Evolutionary conservation across 1,139 yeast genomes (phyloP), one percentile per base, ranked within the genome.

Genomic region (Taphrina populina): DNA sequence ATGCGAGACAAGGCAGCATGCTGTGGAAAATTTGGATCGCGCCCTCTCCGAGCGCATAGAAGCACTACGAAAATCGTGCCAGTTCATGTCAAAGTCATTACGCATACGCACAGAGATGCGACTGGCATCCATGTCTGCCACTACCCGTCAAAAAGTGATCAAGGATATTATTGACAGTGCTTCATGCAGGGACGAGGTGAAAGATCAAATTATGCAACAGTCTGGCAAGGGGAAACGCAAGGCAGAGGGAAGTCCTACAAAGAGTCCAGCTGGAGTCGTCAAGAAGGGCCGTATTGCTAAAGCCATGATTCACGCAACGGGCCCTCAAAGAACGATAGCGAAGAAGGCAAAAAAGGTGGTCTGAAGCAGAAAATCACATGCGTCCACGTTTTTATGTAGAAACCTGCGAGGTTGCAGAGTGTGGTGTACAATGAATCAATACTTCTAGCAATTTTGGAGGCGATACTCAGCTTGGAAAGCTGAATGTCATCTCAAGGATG

Each of bases 91-190:
- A 3, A 29, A 32, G n/a, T 49, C 54, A 10, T 32, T 49, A 4
- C n/a, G 21, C 19, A 30, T 46, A 21, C 30, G 46, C 33, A 34
- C 30, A 11, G 46, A 49, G 17, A n/a, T 49, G 20, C 54, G 35
- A 24, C 29, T 49, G 40, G 23, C 32, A 7, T 30, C 24, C 17
- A 20, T 49, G 10, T 46, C 54, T 1, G 33, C 15, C 8, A 19
- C 23, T 11, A 17, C 30, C 8, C 29, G 46, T 8, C 23, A 40
- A 30, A 29, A 11, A 20, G 32, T 26, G 4, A 13, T 49, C 26
- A 5, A 27, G 8, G 34, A 32, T 2, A 26, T 40, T 19, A 21
- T 49, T 8, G 17, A 23, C 4, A n/a, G 39, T 37, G 23, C 21
- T 24, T 7, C 30, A 21, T 5, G 7, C 27, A 5, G 17, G 6